These are phyloP conservation scores for Lumnitzera racemosa DNA, from an alignment of 345 rosid genomes.

Conservation along the genomic window DNA sequence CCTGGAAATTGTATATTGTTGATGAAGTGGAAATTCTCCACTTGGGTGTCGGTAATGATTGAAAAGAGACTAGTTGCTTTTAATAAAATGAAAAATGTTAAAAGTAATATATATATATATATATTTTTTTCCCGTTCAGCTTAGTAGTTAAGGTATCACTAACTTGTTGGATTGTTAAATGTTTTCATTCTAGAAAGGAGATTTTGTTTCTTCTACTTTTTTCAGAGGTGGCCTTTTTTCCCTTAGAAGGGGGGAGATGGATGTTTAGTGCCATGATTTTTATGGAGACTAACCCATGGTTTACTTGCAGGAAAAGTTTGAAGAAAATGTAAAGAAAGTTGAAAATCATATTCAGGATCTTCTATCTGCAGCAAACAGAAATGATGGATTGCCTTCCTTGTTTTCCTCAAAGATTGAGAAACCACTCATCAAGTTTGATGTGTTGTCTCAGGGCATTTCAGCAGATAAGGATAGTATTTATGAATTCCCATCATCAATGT, in stretches of 20 bases:
- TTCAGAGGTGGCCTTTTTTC: background rate
- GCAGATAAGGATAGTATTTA: slow-evolving; percentile 70
- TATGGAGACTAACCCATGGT: slow-evolving; percentile 1
- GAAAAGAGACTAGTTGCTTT: too few species aligned
- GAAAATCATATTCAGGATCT: slow-evolving; percentile 36
- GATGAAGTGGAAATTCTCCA: too few species aligned
- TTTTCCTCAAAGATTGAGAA: slow-evolving; percentile 37
- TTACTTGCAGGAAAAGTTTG: slow-evolving; percentile 54
- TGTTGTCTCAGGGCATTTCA: slow-evolving; percentile 34
- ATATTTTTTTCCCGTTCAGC: too few species aligned
- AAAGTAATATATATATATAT: too few species aligned
- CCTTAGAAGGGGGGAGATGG: background rate
- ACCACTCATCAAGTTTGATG: slow-evolving; percentile 55
- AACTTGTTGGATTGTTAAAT: too few species aligned
- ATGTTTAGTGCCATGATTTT: background rate
- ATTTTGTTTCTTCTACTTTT: too few species aligned
- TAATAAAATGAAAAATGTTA: too few species aligned
- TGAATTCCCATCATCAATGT: slow-evolving; percentile 41
- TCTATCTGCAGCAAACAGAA: slow-evolving; percentile 36
- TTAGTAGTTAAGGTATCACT: too few species aligned
- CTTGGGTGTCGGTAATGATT: too few species aligned
- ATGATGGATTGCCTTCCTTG: slow-evolving; percentile 23
- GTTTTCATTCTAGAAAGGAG: too few species aligned
- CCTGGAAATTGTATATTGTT: too few species aligned
- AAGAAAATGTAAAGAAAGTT: slow-evolving; percentile 53